Evolutionary conservation across 805 yeast species (phyloP).

Genomic region (Brettanomyces sp.): DNA sequence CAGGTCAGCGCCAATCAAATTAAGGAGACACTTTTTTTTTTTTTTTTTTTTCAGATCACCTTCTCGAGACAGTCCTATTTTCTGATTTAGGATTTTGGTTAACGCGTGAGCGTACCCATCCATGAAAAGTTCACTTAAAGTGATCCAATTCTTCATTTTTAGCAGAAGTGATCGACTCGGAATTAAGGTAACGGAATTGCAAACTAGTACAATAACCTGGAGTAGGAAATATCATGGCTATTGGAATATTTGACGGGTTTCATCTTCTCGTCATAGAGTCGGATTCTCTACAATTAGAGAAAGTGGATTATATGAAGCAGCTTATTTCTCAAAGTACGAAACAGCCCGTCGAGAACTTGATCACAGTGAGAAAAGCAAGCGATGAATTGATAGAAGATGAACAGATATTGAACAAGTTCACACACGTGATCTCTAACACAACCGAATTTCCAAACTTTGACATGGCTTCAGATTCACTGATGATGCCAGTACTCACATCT

Average conservation of each 20-base stretch:
- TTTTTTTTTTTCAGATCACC: too few relatives aligned
- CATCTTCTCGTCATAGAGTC: conserved; percentile 8
- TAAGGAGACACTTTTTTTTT: too few relatives aligned
- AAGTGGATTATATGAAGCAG: not conserved
- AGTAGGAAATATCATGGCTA: too few relatives aligned
- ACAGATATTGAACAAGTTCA: conserved; percentile 12
- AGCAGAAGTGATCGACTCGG: too few relatives aligned
- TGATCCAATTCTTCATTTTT: too few relatives aligned
- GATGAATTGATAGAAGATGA: conserved; percentile 8
- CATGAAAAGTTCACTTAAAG: too few relatives aligned
- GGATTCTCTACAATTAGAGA: not conserved
- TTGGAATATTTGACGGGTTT: conserved; percentile 4
- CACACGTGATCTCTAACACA: conserved; percentile 45
- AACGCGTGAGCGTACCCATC: too few relatives aligned
- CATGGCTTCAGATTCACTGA: conserved; percentile 32
- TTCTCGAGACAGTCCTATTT: too few relatives aligned
- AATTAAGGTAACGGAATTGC: too few relatives aligned
- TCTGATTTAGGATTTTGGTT: too few relatives aligned
- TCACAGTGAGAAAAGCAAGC: conserved; percentile 7
- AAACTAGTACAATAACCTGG: too few relatives aligned
- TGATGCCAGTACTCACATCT: conserved; percentile 60
- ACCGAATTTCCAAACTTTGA: conserved; percentile 43
- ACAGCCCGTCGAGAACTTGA: not conserved
- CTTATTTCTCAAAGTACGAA: not conserved
- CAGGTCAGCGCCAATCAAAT: too few relatives aligned